Conservation (phyloP, 495 filamentous ascomycete genomes). For the Gamarada debralockiae region DNA sequence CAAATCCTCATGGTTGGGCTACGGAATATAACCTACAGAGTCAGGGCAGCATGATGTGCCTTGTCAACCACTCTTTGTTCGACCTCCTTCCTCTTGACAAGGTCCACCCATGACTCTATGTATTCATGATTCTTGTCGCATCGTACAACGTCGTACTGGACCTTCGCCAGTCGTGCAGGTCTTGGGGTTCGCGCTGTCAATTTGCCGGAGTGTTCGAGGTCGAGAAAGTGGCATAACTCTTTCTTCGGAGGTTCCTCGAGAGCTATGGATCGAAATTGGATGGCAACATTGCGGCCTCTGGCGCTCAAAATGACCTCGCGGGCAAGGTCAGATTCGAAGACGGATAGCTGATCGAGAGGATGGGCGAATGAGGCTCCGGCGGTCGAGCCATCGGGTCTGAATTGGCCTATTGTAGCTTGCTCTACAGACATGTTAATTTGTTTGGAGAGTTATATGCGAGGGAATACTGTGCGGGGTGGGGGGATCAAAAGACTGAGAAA, state of each 20-base stretch:
- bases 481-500: too few species aligned
- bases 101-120: slow-evolving; percentile 59
- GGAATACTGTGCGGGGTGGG: too few species aligned
- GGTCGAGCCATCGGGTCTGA: slow-evolving; percentile 35
- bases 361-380: slow-evolving; percentile 27
- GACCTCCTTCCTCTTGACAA: slow-evolving; percentile 43
- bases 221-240: slow-evolving; percentile 15
- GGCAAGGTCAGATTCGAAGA: slow-evolving; percentile 10
- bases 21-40: slow-evolving; percentile 40
- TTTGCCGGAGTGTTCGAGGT: slow-evolving; percentile 16
- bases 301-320: slow-evolving; percentile 12
- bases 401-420: slow-evolving; percentile 21
- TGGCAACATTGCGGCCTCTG: slow-evolving; percentile 3
- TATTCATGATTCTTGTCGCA: slow-evolving; percentile 53
- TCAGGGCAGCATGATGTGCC: slow-evolving; percentile 58
- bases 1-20: not conserved
- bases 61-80: slow-evolving; percentile 52
- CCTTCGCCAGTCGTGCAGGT: slow-evolving; percentile 56
- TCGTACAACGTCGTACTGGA: slow-evolving; percentile 63
- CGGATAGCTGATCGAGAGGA: slow-evolving; percentile 22
- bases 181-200: slow-evolving; percentile 8
- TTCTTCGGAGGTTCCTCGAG: slow-evolving; percentile 20
- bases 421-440: slow-evolving; percentile 1
- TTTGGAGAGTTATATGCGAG: not conserved
- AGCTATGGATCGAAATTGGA: slow-evolving; percentile 18